These are phyloP conservation scores for Candida maesae DNA, from an alignment of 805 yeast species.

Conservation along the genomic window DNA sequence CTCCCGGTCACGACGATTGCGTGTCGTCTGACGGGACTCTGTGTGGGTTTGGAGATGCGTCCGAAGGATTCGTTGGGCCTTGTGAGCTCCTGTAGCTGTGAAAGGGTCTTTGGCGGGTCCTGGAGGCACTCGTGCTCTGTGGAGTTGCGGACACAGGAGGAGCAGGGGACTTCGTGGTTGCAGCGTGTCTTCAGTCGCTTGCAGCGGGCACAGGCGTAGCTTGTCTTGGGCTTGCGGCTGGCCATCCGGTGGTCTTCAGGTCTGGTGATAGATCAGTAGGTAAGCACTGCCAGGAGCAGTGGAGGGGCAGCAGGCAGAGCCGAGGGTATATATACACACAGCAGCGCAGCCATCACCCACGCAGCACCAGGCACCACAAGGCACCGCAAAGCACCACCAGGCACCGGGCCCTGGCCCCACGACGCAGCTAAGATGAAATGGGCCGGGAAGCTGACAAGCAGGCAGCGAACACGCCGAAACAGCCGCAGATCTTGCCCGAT, in stretches of 20 bases:
- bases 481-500: neutral
- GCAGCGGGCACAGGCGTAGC: conserved; percentile 21
- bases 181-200: conserved; percentile 19
- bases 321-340: too few relatives aligned
- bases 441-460: neutral
- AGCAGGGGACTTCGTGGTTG: conserved; percentile 20
- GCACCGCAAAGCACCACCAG: too few relatives aligned
- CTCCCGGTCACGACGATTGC: too few relatives aligned
- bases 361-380: too few relatives aligned
- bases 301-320: neutral
- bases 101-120: conserved; percentile 15
- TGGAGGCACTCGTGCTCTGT: conserved; percentile 17
- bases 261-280: too few relatives aligned
- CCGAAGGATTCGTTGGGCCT: conserved; percentile 20
- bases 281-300: neutral
- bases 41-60: conserved; percentile 11
- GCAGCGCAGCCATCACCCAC: too few relatives aligned
- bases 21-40: conserved; percentile 2
- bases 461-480: neutral
- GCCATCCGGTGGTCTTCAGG: conserved; percentile 6
- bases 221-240: conserved; percentile 14
- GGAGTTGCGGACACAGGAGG: conserved; percentile 15
- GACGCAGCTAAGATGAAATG: too few relatives aligned
- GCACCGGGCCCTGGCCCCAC: too few relatives aligned
- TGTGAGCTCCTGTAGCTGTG: conserved; percentile 20